phyloP scores from a whole-genome alignment of 257 asterid genomes.

The Primulina huaijiensis region DNA sequence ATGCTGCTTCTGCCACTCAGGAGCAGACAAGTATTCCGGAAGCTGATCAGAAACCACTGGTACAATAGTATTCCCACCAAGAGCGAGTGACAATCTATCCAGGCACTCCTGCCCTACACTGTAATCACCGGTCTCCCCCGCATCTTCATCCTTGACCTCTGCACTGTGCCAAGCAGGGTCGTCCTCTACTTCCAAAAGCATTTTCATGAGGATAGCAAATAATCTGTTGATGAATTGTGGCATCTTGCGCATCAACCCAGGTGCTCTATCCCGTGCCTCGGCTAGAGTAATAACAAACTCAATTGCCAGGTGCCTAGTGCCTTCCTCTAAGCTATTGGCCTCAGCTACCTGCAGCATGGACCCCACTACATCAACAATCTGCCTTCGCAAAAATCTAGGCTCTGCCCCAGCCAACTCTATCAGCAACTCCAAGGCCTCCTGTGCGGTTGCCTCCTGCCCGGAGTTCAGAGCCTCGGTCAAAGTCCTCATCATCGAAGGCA shows the following conservation, averaged over 20 bases:
- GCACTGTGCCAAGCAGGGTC: conserved; percentile 94
- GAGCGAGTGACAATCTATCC: conserved; percentile 82
- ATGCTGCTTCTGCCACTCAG: conserved; percentile 95
- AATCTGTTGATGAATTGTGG: conserved; percentile 83
- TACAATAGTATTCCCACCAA: conserved; percentile 89
- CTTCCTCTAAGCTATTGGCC: conserved; percentile 88
- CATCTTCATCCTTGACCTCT: conserved; percentile 84
- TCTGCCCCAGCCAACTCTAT: conserved; percentile 94
- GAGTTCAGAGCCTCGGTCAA: conserved; percentile 82
- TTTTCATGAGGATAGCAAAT: conserved; percentile 73
- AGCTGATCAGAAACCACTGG: conserved; percentile 95
- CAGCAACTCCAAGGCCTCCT: conserved; percentile 87
- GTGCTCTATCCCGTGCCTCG: conserved; percentile 95
- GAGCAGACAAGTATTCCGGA: conserved; percentile 67
- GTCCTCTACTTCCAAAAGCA: conserved; percentile 88
- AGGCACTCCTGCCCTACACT: conserved; percentile 94
- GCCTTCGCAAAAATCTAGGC: conserved; percentile 88
- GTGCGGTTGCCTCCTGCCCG: conserved; percentile 93
- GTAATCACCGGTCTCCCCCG: conserved; percentile 89
- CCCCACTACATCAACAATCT: conserved; percentile 88
- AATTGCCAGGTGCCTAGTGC: conserved; percentile 87
- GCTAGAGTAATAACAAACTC: conserved; percentile 95
- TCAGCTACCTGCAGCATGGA: conserved; percentile 93
- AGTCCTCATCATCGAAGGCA: conserved; percentile 95
- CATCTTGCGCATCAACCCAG: conserved; percentile 99